Evolutionary conservation across 345 rosid genomes (phyloP), one percentile per base, ranked within the genome.

Genomic region (Limnanthes douglasii): DNA sequence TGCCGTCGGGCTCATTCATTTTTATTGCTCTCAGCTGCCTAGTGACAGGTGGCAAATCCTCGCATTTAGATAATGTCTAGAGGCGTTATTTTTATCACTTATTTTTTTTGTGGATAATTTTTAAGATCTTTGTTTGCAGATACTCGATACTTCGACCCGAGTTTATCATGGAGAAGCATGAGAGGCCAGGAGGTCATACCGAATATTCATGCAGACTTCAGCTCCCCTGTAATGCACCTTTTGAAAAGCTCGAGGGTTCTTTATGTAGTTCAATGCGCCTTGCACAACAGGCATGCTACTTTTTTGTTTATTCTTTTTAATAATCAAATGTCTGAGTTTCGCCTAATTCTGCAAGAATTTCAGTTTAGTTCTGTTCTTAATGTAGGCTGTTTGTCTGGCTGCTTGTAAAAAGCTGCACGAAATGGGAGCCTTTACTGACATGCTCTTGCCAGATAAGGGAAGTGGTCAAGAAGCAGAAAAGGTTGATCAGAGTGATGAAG

Each of bases 321-420:
- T 13, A 3, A 20, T 24, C 4, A 7, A 11, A 19, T 10, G 34
- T 39, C 11, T 16, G 33, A 42, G 38, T 50, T 20, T 46, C 18
- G 25, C 24, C 21, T 43, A 26, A 51, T 34, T 50, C 22, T 50
- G 29, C n/a, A n/a, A n/a, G n/a, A n/a, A n/a, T n/a, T n/a, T n/a
- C n/a, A n/a, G n/a, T n/a, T n/a, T n/a, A n/a, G n/a, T n/a, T n/a
- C n/a, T 54, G 35, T 39, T 45, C 46, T 24, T 46, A 45, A 13
- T 57, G 62, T 39, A 88, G 95, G 94, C 95, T 62, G 98, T 84
- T 58, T 90, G 98, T 67, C 60, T 90, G 65, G 94, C 84, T 55
- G 98, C 92, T 56, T 84, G 98, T 78, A 90, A 84, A 75, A 90
- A 79, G 68, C 78, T 84, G 56, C 98, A 90, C 52, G 98, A 90